Base-by-base conservation (phyloP, 257 asterid genomes). In the Solanum dulcamara region DNA sequence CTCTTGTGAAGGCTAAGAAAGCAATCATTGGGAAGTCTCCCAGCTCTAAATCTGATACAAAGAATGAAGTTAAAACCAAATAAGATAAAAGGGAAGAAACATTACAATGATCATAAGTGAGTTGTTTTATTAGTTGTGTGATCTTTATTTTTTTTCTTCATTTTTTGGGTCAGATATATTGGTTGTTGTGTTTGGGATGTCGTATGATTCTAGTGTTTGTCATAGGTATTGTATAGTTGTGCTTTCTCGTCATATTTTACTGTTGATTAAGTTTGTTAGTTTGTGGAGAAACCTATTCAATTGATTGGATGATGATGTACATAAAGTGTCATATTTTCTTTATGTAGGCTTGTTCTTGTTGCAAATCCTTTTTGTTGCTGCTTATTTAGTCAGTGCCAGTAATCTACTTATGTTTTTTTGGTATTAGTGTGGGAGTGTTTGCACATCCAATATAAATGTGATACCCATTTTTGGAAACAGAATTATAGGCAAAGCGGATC, bases 1-100 rank as follows among this genome's bases (percentile, higher is more conserved):
- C 99, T 5, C 92, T 96, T 9, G 97, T 93, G 83, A 96, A 96
- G 93, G 99, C 98, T 0, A 96, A 92, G 89, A 96, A 96, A 85
- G 99, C 97, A 1, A 94, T 96, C 86, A 92, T 88, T 37, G 98
- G 98, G 18, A 96, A 94, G 84, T 92, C 98, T 9, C 90, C 91
- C 66, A 90, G 46, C 92, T 50, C 96, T 15, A 94, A 96, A 28
- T 30, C 93, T 14, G 95, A 94, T 77, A 55, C 87, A 5, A 92
- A 89, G 86, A 89, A 85, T 13, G 97, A 89, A 28, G 92, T 85
- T 57, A 86, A 74, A 83, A 86, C 84, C 86, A 89, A 91, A 81
- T 90, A 89, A 88, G 17, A 3, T 24, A 11, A 75, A 77, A 9
- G 35, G 70, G 28, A 28, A 57, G 62, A 85, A 70, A 33, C 50